Evolutionary conservation across 331 rosid species (phyloP).

Genomic region (Rhamnella rubrinervis): DNA sequence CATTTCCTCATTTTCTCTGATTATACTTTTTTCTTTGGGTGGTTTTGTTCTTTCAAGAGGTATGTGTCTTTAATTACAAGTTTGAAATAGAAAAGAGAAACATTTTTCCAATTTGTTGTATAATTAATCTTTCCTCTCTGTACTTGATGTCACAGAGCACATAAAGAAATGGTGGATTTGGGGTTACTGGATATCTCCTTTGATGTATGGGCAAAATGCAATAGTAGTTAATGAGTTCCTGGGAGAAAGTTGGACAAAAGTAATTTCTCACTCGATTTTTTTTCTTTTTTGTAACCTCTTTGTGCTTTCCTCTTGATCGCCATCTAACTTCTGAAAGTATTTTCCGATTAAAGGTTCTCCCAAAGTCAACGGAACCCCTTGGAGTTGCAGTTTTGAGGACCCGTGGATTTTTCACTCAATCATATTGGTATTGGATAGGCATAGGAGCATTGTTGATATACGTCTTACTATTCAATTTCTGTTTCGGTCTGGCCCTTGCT

Average conservation of each 20-base stretch:
- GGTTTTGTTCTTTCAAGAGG: constrained; percentile 44
- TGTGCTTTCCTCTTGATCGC: background rate
- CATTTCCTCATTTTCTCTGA: constrained; percentile 29
- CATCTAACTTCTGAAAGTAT: constrained; percentile 3
- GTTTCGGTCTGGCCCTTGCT: constrained; percentile 50
- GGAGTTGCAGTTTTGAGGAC: constrained; percentile 50
- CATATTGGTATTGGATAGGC: constrained; percentile 63
- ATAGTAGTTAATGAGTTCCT: constrained; percentile 55
- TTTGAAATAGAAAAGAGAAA: background rate
- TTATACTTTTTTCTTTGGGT: constrained; percentile 24
- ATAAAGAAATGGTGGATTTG: constrained; percentile 70
- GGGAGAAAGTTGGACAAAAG: constrained; percentile 53
- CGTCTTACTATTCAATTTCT: constrained; percentile 44
- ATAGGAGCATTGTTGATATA: constrained; percentile 50
- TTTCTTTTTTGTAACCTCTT: background rate
- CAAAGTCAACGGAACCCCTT: constrained; percentile 36
- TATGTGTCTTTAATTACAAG: background rate
- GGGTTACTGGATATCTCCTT: constrained; percentile 57
- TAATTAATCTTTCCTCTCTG: constrained; percentile 1
- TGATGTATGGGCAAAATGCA: constrained; percentile 44
- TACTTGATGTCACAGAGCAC: constrained; percentile 30
- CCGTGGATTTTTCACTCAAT: constrained; percentile 46
- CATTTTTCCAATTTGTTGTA: background rate
- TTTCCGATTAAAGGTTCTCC: constrained; percentile 37
- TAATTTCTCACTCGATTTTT: constrained; percentile 10